phyloP scores from a whole-genome alignment of 495 filamentous ascomycete species.

The Aspergillus saccharolyticus region DNA sequence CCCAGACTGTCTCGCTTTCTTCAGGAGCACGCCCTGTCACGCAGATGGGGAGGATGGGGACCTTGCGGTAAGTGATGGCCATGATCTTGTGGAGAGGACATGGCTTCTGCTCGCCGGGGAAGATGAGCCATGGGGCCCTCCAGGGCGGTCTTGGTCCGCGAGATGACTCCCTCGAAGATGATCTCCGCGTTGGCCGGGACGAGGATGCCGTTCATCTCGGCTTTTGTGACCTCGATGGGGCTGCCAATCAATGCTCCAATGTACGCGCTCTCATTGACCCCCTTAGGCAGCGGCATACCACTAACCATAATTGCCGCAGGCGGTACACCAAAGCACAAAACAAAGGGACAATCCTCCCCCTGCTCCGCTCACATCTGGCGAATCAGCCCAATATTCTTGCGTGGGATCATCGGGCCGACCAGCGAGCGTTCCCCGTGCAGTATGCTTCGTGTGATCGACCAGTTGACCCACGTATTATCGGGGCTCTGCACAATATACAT shows the following conservation, averaged over 20 bases:
- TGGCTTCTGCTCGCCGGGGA: conserved; percentile 25
- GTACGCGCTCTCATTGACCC: conserved; percentile 32
- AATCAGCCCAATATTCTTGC: conserved; percentile 35
- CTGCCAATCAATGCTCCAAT: conserved; percentile 34
- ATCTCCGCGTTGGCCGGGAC: conserved; percentile 39
- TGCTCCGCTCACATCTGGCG: conserved; percentile 34
- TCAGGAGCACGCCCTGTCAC: conserved; percentile 30
- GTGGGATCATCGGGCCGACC: conserved; percentile 25
- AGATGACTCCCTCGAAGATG: conserved; percentile 37
- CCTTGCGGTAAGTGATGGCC: conserved; percentile 37
- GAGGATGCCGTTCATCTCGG: conserved; percentile 35
- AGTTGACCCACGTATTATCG: conserved; percentile 38
- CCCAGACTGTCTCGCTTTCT: conserved; percentile 16
- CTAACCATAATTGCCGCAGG: conserved; percentile 37
- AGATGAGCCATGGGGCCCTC: conserved; percentile 38
- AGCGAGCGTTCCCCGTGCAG: conserved; percentile 29
- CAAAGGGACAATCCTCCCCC: conserved; percentile 35
- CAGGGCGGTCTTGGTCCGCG: conserved; percentile 25
- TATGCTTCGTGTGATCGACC: conserved; percentile 41
- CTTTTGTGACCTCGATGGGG: conserved; percentile 36
- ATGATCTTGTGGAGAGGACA: conserved; percentile 34
- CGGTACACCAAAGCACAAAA: conserved; percentile 35
- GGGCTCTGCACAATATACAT: conserved; percentile 36
- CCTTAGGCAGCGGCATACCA: conserved; percentile 36
- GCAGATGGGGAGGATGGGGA: conserved; percentile 36